Evolutionary conservation across 2,329 filamentous ascomycete species (phyloP).

Genomic region (Xylaria sp.): DNA sequence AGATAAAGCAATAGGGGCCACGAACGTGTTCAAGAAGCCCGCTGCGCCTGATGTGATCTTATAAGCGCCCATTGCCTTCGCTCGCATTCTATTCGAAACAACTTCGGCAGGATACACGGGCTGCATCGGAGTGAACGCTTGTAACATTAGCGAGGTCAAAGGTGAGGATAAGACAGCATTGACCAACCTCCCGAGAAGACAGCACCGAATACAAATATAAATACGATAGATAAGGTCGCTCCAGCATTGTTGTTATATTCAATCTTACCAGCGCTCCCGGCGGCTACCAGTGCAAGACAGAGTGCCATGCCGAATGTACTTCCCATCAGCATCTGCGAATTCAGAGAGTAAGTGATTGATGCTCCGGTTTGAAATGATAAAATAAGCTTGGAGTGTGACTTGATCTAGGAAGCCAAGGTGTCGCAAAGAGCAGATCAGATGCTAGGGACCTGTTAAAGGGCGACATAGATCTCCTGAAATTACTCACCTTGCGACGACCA

Average conservation of each 20-base stretch:
- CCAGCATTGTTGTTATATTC: constrained; percentile 51
- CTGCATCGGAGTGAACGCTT: constrained; percentile 54
- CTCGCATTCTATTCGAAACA: constrained; percentile 53
- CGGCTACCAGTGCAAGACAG: constrained; percentile 53
- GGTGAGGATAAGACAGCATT: neutral
- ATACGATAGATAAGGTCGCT: constrained; percentile 52
- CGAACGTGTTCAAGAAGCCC: constrained; percentile 53
- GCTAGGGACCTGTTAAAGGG: too few relatives aligned
- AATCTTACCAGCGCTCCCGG: constrained; percentile 51
- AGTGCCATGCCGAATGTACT: constrained; percentile 53
- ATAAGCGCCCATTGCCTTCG: constrained; percentile 53
- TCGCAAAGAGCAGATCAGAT: neutral
- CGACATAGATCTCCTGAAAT: neutral
- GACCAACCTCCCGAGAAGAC: constrained; percentile 47
- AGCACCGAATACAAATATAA: constrained; percentile 55
- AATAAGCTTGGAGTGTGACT: neutral
- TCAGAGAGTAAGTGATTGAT: neutral
- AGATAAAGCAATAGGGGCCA: constrained; percentile 47
- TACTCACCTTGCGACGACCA: constrained; percentile 52
- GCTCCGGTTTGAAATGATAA: neutral
- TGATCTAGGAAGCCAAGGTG: neutral
- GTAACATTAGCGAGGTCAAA: constrained; percentile 22
- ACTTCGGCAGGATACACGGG: constrained; percentile 54
- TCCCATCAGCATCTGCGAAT: constrained; percentile 49
- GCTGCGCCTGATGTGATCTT: constrained; percentile 53